phyloP scores from a whole-genome alignment of 139 green algal species.

The Haematococcus lacustris region DNA sequence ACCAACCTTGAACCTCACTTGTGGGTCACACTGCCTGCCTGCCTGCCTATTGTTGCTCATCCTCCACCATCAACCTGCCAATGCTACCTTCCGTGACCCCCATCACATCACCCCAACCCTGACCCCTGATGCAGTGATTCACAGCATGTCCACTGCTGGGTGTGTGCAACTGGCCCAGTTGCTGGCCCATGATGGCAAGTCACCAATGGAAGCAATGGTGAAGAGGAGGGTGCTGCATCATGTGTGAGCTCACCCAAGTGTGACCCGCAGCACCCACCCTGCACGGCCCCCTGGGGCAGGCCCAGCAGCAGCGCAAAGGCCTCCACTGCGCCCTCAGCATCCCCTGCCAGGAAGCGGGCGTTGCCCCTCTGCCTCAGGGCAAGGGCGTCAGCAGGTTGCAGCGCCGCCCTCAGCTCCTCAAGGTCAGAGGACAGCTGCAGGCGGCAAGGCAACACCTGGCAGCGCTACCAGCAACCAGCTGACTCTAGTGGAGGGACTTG shows the following conservation, averaged over 20 bases:
- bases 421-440: too few species aligned
- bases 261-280: slow-evolving; percentile 3
- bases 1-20: too few species aligned
- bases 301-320: slow-evolving; percentile 26
- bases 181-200: background rate
- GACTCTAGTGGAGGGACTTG: too few species aligned
- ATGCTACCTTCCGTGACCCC: background rate
- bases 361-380: slow-evolving; percentile 23
- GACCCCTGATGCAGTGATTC: background rate
- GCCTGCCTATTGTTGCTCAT: too few species aligned
- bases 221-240: background rate
- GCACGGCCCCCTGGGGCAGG: slow-evolving; percentile 14
- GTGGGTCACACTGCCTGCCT: too few species aligned
- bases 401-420: too few species aligned
- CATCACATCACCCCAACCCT: background rate
- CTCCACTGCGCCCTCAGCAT: slow-evolving; percentile 29
- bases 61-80: too few species aligned
- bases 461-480: too few species aligned
- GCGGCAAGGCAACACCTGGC: too few species aligned
- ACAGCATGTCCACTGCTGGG: background rate
- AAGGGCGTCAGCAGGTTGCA: slow-evolving; percentile 18
- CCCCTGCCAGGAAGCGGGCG: slow-evolving; percentile 22
- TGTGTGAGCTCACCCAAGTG: background rate
- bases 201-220: background rate
- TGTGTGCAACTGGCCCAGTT: background rate